Evolutionary conservation across 305 asterid genomes (phyloP), one percentile per base, ranked within the genome.

Genomic region (Solanum hybrid): DNA sequence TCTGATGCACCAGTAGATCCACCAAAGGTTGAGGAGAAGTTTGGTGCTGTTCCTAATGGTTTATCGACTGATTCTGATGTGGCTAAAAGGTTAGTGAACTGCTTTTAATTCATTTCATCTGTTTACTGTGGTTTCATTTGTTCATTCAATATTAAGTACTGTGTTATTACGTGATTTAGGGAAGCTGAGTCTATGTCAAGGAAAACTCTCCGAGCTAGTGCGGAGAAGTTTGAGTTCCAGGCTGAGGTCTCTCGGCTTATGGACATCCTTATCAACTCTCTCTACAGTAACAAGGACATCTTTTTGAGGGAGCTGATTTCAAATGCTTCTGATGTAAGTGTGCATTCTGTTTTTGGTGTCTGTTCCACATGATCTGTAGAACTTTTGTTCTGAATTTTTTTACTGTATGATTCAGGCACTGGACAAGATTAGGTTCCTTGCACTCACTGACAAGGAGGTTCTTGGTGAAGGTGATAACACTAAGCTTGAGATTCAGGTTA

Each of bases 281-380:
- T 97, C 73, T 97, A 97, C 91, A 97, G 98, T 84, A 96, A 97
- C 92, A 97, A 97, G 88, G 99, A 96, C 91, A 96, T 97, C 36
- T 97, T 97, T 95, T 91, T 97, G 93, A 96, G 99, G 92, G 99
- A 97, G 92, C 93, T 97, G 93, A 97, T 97, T 93, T 97, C 99
- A 85, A 97, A 97, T 94, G 99, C 99, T 67, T 97, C 99, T 10
- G 99, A 97, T 94, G 99, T 97, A 94, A 94, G 99, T 87, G 37
- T 74, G 46, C 31, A 26, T 57, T n/a, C 82, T 34, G 24, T 51
- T 8, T 87, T 90, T 79, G 86, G 33, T 76, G 33, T 24, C 35
- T 84, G 18, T 86, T 89, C 46, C 28, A 33, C 46, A 42, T 83
- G 35, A 24, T 28, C 75, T 46, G 28, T 18, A 18, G 34, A 88